These are phyloP conservation scores for Xerocomus amazonicus DNA, from an alignment of 1,284 basidiomycete genomes.

Conservation along the genomic window DNA sequence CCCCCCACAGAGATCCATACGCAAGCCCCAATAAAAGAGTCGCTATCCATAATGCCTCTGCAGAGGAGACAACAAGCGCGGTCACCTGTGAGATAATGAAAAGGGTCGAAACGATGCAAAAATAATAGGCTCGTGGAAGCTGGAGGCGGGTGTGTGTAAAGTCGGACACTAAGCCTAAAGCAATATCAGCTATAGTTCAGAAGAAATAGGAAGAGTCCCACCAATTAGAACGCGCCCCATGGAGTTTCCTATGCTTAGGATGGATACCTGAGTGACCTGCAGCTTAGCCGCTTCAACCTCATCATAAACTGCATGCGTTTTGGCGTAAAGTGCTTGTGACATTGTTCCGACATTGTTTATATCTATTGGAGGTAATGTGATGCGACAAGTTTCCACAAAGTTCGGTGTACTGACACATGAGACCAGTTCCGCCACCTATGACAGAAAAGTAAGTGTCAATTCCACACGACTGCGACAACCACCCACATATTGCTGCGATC, in stretches of 20 bases:
- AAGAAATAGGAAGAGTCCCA: conserved; percentile 18
- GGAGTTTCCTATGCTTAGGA: conserved; percentile 83
- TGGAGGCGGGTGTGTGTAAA: conserved; percentile 55
- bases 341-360: conserved; percentile 97
- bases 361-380: conserved; percentile 40
- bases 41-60: conserved; percentile 70
- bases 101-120: conserved; percentile 60
- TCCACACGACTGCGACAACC: background rate
- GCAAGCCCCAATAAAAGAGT: conserved; percentile 70
- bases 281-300: conserved; percentile 63
- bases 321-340: conserved; percentile 77
- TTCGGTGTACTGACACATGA: conserved; percentile 67
- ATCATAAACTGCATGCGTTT: conserved; percentile 62
- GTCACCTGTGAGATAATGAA: conserved; percentile 71
- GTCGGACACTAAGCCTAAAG: conserved; percentile 70
- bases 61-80: conserved; percentile 54
- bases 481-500: conserved; percentile 69
- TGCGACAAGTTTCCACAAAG: background rate
- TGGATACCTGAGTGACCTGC: conserved; percentile 85
- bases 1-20: conserved; percentile 78
- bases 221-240: conserved; percentile 78
- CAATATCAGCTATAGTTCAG: background rate
- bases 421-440: conserved; percentile 80
- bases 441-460: conserved; percentile 1
- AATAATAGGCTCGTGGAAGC: conserved; percentile 68